A percentile compares a stretch with the other conserved stretches of the same genome.
Evolutionary conservation across 1,284 basidiomycete genomes (phyloP).

Genomic region (Ganoderma resinaceum): DNA sequence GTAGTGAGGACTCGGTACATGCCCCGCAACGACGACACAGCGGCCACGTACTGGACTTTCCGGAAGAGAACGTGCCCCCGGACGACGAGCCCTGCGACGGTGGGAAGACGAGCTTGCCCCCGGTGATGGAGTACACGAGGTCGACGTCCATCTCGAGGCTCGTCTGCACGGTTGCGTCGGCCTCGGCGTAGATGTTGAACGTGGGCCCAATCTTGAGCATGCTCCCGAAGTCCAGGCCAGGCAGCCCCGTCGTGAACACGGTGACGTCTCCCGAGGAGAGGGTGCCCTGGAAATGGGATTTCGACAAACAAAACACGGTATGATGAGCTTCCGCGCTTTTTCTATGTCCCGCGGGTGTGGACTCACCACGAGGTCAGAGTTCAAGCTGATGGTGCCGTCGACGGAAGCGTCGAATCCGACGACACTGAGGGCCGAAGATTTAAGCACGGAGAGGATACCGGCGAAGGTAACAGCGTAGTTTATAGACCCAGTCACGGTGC

Average conservation of each 20-base stretch:
- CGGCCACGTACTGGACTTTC: slow-evolving; percentile 45
- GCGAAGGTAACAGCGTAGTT: not conserved
- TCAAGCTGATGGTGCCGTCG: not conserved
- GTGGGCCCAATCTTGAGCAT: slow-evolving; percentile 44
- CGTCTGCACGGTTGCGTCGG: slow-evolving; percentile 41
- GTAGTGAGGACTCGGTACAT: not conserved
- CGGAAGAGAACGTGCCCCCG: slow-evolving; percentile 32
- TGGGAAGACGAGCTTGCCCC: slow-evolving; percentile 52
- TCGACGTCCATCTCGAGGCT: slow-evolving; percentile 48
- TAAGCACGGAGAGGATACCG: not conserved
- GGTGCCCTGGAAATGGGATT: slow-evolving; percentile 2
- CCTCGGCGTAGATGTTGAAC: slow-evolving; percentile 40
- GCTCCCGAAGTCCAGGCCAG: slow-evolving; percentile 15
- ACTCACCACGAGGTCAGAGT: slow-evolving; percentile 4
- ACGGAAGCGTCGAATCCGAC: slow-evolving; percentile 8
- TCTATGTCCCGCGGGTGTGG: too few relatives aligned
- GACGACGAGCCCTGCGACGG: slow-evolving; percentile 23
- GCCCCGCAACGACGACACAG: not conserved
- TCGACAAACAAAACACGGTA: not conserved
- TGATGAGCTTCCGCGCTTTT: too few relatives aligned
- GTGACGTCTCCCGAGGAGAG: not conserved
- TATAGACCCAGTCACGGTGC: slow-evolving; percentile 5
- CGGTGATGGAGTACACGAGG: slow-evolving; percentile 38
- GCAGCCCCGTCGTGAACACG: not conserved
- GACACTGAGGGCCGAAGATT: not conserved